These are phyloP conservation scores for Aureobasidium sp. DNA, from an alignment of 2,329 filamentous ascomycete species.

Conservation along the genomic window DNA sequence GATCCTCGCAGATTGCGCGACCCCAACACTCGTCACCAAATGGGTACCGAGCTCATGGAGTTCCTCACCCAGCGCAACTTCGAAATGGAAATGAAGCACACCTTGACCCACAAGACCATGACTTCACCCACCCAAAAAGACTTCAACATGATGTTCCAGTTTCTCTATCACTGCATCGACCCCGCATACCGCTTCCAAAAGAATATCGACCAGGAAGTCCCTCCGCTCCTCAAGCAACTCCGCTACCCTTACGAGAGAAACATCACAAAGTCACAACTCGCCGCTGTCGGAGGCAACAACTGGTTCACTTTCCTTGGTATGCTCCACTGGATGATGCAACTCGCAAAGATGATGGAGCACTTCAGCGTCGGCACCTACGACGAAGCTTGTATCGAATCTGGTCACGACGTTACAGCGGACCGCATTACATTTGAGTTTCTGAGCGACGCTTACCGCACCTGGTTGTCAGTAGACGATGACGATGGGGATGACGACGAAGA, in stretches of 20 bases:
- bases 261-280: constrained; percentile 93
- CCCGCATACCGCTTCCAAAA: constrained; percentile 90
- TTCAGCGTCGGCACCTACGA: constrained; percentile 74
- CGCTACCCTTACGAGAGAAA: constrained; percentile 91
- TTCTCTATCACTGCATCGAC: constrained; percentile 93
- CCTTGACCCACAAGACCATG: constrained; percentile 79
- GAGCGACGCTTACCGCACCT: constrained; percentile 82
- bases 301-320: constrained; percentile 92
- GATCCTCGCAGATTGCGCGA: constrained; percentile 85
- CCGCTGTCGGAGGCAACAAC: constrained; percentile 91
- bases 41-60: constrained; percentile 83
- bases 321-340: constrained; percentile 98
- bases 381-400: constrained; percentile 78
- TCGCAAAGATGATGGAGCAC: constrained; percentile 85
- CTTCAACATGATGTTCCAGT: constrained; percentile 96
- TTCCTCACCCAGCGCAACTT: constrained; percentile 92
- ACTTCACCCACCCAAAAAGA: constrained; percentile 96
- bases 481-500: constrained; percentile 79
- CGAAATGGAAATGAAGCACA: constrained; percentile 95
- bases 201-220: constrained; percentile 90
- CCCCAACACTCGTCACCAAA: constrained; percentile 65
- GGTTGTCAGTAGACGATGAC: constrained; percentile 66
- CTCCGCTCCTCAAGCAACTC: constrained; percentile 82
- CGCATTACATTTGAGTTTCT: constrained; percentile 92
- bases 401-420: constrained; percentile 79